phyloP scores from a whole-genome alignment of 2,329 filamentous ascomycete species.

The Neophaeococcomyces aloes region DNA sequence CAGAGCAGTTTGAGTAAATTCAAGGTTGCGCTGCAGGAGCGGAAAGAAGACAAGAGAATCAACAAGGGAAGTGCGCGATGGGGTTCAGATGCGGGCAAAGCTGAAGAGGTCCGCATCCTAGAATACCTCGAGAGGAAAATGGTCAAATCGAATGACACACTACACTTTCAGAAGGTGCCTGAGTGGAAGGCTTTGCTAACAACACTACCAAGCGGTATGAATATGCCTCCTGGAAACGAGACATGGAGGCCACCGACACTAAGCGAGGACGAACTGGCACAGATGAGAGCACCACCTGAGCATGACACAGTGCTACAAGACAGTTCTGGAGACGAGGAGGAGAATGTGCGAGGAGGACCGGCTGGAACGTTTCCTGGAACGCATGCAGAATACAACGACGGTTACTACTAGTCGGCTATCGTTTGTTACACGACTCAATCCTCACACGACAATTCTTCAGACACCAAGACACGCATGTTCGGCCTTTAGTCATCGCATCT shows the following conservation, averaged over 20 bases:
- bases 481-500: not conserved
- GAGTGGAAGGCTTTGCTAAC: conserved; percentile 60
- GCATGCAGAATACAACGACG: conserved; percentile 14
- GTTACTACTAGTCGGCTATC: conserved; percentile 7
- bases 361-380: conserved; percentile 28
- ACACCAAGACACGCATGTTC: no score
- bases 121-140: conserved; percentile 83
- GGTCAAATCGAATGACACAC: conserved; percentile 88
- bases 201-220: conserved; percentile 75
- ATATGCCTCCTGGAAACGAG: conserved; percentile 52
- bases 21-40: conserved; percentile 22
- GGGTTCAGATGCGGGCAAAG: conserved; percentile 72
- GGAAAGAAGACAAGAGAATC: conserved; percentile 53
- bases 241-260: conserved; percentile 54
- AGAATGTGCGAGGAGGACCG: conserved; percentile 27
- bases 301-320: conserved; percentile 30
- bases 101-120: conserved; percentile 76
- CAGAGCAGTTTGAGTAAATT: conserved; percentile 12
- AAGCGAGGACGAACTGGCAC: conserved; percentile 50
- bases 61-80: conserved; percentile 53
- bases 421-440: no score
- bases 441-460: not conserved
- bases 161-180: conserved; percentile 70
- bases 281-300: conserved; percentile 48
- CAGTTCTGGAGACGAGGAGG: conserved; percentile 30